Evolutionary conservation across 2,329 filamentous ascomycete species (phyloP).

Genomic region (Diaporthe sp.): DNA sequence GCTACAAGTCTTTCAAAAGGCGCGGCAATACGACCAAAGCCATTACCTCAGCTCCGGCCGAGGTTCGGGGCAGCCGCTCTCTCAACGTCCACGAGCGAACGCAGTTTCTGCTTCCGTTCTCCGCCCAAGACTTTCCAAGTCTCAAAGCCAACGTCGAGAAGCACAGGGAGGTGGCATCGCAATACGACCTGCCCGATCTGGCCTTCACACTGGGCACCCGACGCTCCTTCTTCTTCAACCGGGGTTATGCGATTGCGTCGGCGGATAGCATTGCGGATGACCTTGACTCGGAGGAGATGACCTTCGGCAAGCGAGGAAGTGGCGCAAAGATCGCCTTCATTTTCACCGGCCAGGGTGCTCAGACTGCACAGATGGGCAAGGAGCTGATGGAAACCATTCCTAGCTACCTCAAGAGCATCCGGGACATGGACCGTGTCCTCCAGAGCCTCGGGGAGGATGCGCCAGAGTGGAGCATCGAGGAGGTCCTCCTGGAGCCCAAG

Average conservation of each 20-base stretch:
- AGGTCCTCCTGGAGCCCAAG: conserved; percentile 43
- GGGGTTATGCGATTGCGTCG: background rate
- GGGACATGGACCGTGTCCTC: background rate
- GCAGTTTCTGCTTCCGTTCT: conserved; percentile 15
- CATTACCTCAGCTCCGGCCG: conserved; percentile 48
- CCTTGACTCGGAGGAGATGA: background rate
- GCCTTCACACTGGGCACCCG: conserved; percentile 6
- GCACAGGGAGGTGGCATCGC: background rate
- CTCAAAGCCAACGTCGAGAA: background rate
- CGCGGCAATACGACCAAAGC: conserved; percentile 24
- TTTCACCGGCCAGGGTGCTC: conserved; percentile 53
- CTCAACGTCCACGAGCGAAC: conserved; percentile 40
- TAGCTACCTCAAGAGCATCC: conserved; percentile 40
- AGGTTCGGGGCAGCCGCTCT: background rate
- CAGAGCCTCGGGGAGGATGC: conserved; percentile 24
- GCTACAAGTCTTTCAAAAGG: conserved; percentile 44
- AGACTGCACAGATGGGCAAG: conserved; percentile 48
- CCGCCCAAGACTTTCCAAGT: conserved; percentile 2
- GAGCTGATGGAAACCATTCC: conserved; percentile 43
- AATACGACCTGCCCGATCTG: background rate
- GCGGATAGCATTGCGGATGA: background rate
- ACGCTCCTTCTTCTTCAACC: background rate
- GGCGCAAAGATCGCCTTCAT: conserved; percentile 43
- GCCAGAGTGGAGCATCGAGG: conserved; percentile 47
- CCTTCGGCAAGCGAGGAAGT: background rate